These are phyloP conservation scores for Fonsecaea erecta DNA, from an alignment of 2,329 filamentous ascomycete genomes.

Conservation along the genomic window DNA sequence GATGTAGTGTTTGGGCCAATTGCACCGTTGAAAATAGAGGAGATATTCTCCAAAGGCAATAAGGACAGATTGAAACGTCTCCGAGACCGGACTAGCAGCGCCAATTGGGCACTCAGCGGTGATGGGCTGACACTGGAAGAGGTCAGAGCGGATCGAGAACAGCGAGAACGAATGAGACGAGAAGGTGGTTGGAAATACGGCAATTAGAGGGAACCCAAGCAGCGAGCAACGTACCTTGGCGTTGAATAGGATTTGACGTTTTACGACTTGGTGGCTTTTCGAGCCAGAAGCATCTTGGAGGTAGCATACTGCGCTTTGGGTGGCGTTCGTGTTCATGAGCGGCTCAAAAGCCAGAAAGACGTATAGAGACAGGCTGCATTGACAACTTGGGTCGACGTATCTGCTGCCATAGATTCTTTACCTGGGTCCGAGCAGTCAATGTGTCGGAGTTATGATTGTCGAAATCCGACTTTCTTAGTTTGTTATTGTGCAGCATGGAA, in stretches of 20 bases:
- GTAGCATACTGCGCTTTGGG: slow-evolving; percentile 1
- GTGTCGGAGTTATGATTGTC: neutral
- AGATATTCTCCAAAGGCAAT: slow-evolving; percentile 83
- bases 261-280: slow-evolving; percentile 1
- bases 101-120: slow-evolving; percentile 80
- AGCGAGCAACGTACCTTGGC: neutral
- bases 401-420: slow-evolving; percentile 1
- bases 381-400: neutral
- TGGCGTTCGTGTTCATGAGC: neutral
- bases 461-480: neutral
- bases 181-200: slow-evolving; percentile 85
- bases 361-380: neutral
- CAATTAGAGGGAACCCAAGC: neutral
- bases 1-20: slow-evolving; percentile 87
- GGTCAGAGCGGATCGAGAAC: slow-evolving; percentile 76
- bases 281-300: neutral
- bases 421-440: neutral
- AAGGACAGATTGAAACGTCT: slow-evolving; percentile 86
- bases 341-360: neutral
- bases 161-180: slow-evolving; percentile 75
- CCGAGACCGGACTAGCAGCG: slow-evolving; percentile 86
- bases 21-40: slow-evolving; percentile 88
- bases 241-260: slow-evolving; percentile 6
- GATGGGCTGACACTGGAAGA: slow-evolving; percentile 89
- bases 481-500: neutral